These are phyloP conservation scores for Botrytis byssoidea DNA, from an alignment of 2,329 filamentous ascomycete genomes.

Conservation along the genomic window DNA sequence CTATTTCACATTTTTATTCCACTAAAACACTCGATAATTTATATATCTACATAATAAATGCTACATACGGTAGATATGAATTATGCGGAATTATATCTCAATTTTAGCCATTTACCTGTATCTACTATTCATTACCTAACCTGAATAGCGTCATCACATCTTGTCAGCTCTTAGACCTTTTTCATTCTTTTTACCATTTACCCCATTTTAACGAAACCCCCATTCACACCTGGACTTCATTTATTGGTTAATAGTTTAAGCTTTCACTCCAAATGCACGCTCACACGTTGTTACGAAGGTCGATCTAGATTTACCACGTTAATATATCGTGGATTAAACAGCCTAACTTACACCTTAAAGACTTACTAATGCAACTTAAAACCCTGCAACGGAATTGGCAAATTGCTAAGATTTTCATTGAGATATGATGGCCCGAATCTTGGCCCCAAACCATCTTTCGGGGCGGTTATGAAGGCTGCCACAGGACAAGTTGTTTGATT, in stretches of 20 bases:
- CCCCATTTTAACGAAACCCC: background rate
- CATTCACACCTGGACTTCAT: background rate
- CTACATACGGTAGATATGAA: background rate
- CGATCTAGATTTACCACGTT: constrained; percentile 22
- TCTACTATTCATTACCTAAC: background rate
- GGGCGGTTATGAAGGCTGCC: background rate
- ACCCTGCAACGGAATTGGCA: background rate
- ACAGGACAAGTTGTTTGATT: background rate
- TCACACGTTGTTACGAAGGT: constrained; percentile 13
- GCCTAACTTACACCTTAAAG: background rate
- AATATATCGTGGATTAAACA: constrained; percentile 11
- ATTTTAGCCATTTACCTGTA: background rate
- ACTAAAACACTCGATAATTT: background rate
- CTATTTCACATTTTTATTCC: background rate
- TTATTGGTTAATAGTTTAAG: constrained; percentile 14
- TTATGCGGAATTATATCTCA: background rate
- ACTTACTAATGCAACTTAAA: background rate
- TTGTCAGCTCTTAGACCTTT: background rate
- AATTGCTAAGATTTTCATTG: constrained; percentile 5
- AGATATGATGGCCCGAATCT: background rate
- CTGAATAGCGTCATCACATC: background rate
- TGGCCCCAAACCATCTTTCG: background rate
- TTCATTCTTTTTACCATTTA: background rate
- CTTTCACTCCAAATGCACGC: constrained; percentile 2
- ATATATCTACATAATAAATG: background rate